phyloP scores from a whole-genome alignment of 345 rosid species.

The Populus euphratica region DNA sequence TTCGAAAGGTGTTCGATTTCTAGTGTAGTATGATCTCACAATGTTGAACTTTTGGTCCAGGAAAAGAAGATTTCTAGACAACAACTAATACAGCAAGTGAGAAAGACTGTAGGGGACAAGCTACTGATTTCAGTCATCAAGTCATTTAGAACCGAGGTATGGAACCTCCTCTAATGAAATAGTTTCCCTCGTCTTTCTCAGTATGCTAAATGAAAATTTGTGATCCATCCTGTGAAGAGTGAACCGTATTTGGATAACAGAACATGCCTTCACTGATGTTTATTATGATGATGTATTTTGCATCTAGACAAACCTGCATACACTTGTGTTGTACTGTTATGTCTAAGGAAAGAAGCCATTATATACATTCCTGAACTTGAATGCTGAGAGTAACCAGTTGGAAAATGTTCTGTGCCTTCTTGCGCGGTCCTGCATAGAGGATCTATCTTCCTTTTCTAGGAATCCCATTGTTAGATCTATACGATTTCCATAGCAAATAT shows the following conservation, averaged over 20 bases:
- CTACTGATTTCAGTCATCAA: constrained; percentile 63
- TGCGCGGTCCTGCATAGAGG: background rate
- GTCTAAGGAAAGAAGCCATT: background rate
- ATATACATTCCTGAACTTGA: background rate
- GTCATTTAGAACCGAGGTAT: constrained; percentile 49
- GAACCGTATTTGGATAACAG: background rate
- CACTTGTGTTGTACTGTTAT: background rate
- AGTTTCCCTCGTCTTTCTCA: background rate
- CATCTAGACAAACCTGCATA: background rate
- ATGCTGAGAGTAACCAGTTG: background rate
- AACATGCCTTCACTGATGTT: background rate
- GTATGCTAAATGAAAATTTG: background rate
- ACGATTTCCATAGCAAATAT: background rate
- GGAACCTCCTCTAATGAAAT: background rate
- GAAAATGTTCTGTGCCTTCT: background rate
- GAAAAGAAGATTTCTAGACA: constrained; percentile 58
- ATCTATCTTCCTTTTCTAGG: background rate
- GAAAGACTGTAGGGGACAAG: constrained; percentile 66
- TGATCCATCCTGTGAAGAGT: background rate
- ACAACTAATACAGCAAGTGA: constrained; percentile 53
- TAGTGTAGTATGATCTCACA: background rate
- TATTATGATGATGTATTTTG: too few species aligned
- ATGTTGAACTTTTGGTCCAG: constrained; percentile 32
- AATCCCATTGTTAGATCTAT: background rate
- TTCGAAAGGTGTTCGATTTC: background rate